Evolutionary conservation across 2,329 filamentous ascomycete genomes (phyloP), one percentile per base, ranked within the genome.

Genomic region (Ceratocystis smalleyi): DNA sequence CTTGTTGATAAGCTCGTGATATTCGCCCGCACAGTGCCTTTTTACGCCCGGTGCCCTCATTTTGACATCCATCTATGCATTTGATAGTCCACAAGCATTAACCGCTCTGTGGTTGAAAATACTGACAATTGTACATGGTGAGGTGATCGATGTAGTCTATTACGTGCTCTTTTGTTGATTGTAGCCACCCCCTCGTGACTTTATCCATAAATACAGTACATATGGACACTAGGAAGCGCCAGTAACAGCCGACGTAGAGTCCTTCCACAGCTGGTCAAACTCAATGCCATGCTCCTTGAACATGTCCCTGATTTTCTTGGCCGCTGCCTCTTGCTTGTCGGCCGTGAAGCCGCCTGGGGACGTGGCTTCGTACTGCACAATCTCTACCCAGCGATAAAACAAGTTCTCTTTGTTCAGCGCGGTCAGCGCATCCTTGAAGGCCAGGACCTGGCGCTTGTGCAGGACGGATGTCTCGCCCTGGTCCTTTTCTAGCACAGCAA

Each of bases 311-410:
- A 91, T 88, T 74, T 91, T 85, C 68, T 83, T 76, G 66, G 89
- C 89, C 1, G 88, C 86, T 54, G 78, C 81, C 64, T 82, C 78
- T 74, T 95, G 90, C 70, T 84, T 81, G 71, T 91, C 87, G 0
- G 79, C 76, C 1, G 86, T 88, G 71, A 95, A 95, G 0, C 88
- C 89, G 19, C 86, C 89, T 0, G 90, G 88, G 69, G 82, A 81
- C 43, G 84, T 86, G 51, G 88, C 86, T 75, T 96, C 91, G 70
- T 84, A 95, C 75, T 96, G 91, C 61, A 96, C 85, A 71, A 95
- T 81, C 76, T 96, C 91, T 60, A 96, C 88, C 90, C 91, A 96
- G 64, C 87, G 83, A 76, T 88, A 96, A 76, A 96, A 96, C 63
- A 96, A 74, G 68, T 87, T 84, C 73, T 96, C 91, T 75, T 96